Evolutionary conservation across 768 basidiomycete species (phyloP), one percentile per base, ranked within the genome.

Genomic region (Fibroporia radiculosa): DNA sequence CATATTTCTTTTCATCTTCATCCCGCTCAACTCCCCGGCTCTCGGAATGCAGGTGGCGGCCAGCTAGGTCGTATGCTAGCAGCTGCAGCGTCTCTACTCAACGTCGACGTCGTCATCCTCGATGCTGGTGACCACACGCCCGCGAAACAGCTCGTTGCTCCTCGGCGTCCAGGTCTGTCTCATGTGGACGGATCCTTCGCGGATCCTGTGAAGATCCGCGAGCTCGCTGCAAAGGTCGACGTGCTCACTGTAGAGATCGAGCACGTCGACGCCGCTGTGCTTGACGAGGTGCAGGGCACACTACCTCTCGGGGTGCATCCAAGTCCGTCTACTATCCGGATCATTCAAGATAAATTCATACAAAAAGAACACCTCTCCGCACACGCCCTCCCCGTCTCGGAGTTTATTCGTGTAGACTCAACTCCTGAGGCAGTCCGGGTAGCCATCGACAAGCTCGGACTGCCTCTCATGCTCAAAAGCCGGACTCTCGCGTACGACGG

Each of bases 1-100:
- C 19, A 40, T 47, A 32, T 42, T 44, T 29, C 28, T 35, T 32
- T 36, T 28, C 36, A 18, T 41, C 23, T 27, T 22, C 7, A 41
- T 27, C 14, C 10, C n/a, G 26, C 7, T 14, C 25, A 6, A 11
- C 6, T 18, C 34, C 6, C 7, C 34, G n/a, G 12, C n/a, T 11
- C 41, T 16, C 29, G 5, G 41, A 7, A 29, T n/a, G 26, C 12
- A 93, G 95, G 95, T 50, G 96, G 96, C 28, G 93, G 95, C 50
- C 95, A 98, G 66, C 79, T 99, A 20, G 95, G 95, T 20, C 90
- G 95, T 19, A 99, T 99, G 96, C 76, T 99, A 12, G 88, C 84
- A 3, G 82, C 83, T 25, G 82, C 93, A 0, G 93, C 95, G 3
- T 83, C 93, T 2, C 73, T 91, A 25, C 75, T 98, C 40, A 88